Evolutionary conservation across 139 green algal species (phyloP).

Genomic region (Zygnema circumcarinatum): DNA sequence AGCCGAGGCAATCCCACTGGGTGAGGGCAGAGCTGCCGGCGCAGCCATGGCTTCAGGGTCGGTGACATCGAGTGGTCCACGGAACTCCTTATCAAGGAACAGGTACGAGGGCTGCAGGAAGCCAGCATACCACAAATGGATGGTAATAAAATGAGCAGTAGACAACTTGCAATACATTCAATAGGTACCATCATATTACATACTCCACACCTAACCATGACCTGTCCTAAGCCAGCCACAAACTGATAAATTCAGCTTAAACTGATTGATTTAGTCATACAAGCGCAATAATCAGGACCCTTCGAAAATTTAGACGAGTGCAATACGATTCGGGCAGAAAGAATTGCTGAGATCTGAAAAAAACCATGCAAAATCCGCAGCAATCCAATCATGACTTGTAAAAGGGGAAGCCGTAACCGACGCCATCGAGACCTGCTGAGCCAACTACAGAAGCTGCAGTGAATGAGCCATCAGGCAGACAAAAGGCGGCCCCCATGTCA

Average conservation of each 20-base stretch:
- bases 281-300: too few relatives aligned
- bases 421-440: too few relatives aligned
- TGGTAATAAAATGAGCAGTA: background rate
- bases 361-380: too few relatives aligned
- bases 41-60: background rate
- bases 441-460: too few relatives aligned
- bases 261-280: too few relatives aligned
- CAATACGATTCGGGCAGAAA: too few relatives aligned
- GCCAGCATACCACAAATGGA: background rate
- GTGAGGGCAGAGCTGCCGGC: slow-evolving; percentile 11
- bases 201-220: slow-evolving; percentile 1
- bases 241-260: background rate
- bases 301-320: too few relatives aligned
- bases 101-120: slow-evolving; percentile 55
- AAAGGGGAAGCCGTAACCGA: too few relatives aligned
- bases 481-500: too few relatives aligned
- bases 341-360: too few relatives aligned
- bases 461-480: too few relatives aligned
- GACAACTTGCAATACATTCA: background rate
- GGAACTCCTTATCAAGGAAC: slow-evolving; percentile 55
- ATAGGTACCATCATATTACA: slow-evolving; percentile 25
- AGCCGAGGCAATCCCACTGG: background rate
- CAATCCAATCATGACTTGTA: too few relatives aligned
- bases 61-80: slow-evolving; percentile 27
- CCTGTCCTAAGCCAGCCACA: background rate